phyloP scores from a whole-genome alignment of 2,329 filamentous ascomycete species.

The Teratosphaeria nubilosa region DNA sequence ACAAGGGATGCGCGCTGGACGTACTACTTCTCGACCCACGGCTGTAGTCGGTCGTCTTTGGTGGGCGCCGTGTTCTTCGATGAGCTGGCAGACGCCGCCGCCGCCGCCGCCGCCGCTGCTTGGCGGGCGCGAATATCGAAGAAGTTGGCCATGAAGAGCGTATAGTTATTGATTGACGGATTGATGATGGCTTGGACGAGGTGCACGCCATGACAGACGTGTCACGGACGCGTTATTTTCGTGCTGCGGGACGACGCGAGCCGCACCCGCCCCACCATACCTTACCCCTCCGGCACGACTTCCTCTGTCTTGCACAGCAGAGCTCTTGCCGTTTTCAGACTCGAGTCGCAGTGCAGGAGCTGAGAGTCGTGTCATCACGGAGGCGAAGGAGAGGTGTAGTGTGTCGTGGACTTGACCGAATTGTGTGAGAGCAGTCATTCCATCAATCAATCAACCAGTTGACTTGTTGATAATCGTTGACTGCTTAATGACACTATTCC shows the following conservation, averaged over 20 bases:
- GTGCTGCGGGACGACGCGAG: neutral
- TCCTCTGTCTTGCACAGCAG: neutral
- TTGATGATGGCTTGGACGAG: neutral
- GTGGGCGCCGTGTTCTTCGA: conserved; percentile 54
- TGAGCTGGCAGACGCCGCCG: conserved; percentile 58
- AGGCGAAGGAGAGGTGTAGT: too few species aligned
- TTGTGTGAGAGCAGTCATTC: too few species aligned
- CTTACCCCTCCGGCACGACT: neutral
- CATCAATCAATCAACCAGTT: too few species aligned
- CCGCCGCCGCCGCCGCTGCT: conserved; percentile 53
- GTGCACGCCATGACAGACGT: neutral
- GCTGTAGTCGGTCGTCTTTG: conserved; percentile 63
- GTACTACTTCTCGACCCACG: conserved; percentile 99
- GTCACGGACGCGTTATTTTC: neutral
- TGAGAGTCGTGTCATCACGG: too few species aligned
- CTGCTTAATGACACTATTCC: too few species aligned
- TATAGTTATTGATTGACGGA: neutral
- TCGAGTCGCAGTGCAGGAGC: too few species aligned
- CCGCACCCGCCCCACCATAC: neutral
- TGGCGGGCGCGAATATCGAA: conserved; percentile 88
- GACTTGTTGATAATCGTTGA: too few species aligned
- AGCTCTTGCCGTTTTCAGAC: too few species aligned
- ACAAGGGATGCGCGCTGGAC: conserved; percentile 5
- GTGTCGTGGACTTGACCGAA: too few species aligned
- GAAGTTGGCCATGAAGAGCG: conserved; percentile 64